Evolutionary conservation across 345 rosid genomes (phyloP), one percentile per base, ranked within the genome.

Genomic region (Angophora floribunda): DNA sequence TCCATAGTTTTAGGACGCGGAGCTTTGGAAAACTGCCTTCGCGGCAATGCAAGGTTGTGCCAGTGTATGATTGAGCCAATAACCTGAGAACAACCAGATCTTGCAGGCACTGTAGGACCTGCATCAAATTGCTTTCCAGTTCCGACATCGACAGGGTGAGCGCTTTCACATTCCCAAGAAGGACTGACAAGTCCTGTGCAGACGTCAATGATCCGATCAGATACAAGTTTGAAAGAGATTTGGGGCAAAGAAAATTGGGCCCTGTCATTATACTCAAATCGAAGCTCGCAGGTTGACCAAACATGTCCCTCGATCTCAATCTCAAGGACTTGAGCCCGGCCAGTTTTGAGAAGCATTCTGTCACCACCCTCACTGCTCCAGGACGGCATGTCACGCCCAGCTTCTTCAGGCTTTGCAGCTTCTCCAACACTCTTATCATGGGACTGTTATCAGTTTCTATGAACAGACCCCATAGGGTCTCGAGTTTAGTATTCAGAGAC

Each of bases 131-230:
- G 7, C 85, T 4, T n/a, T 30, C 13, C 50, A 88, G 86, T 14
- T 65, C 7, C 28, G 94, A 88, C 89, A 93, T 82, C 3, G 94
- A 91, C 89, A 93, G 57, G 52, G 94, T 91, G 7, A 91, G 89
- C 10, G 86, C 59, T 86, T 45, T 87, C 30, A 93, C 91, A 24
- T 52, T 89, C 86, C 15, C n/a, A 4, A 92, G 93, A 57, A 88
- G 86, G 51, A 7, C 11, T 1, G 12, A 16, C 50, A 4, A 86
- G 32, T 5, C 4, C 15, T 16, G 7, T 19, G 11, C 16, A 7
- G 24, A 15, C 17, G 55, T 17, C 50, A 92, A 57, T 24, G 13
- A 85, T 61, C 95, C 93, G 4, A 90, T 88, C 89, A 93, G 87
- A 88, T 91, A 91, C 88, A 93, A 49, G 36, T 93, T 90, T 7